These are phyloP conservation scores for Musa schizocarpa DNA, from an alignment of 176 grass and related monocot genomes.

Conservation along the genomic window DNA sequence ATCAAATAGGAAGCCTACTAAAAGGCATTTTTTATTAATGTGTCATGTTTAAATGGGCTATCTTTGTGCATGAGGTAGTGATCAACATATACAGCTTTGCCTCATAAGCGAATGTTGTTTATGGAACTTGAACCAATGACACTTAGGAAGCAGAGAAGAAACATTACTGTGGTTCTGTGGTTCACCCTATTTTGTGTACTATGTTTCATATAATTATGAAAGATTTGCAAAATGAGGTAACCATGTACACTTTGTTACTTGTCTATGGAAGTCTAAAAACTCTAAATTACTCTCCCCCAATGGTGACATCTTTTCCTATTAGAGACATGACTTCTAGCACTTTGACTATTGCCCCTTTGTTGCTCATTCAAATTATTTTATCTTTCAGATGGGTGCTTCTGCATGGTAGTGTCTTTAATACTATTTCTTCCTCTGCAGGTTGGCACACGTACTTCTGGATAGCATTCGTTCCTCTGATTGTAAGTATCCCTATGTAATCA, in stretches of 20 bases:
- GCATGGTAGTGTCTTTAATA: neutral
- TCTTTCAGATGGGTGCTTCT: neutral
- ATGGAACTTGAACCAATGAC: too few relatives aligned
- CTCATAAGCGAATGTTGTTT: too few relatives aligned
- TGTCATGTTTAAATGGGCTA: neutral
- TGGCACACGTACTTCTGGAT: slow-evolving; percentile 98
- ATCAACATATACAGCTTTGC: neutral
- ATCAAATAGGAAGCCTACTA: neutral
- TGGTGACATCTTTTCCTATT: neutral
- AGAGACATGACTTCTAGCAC: neutral
- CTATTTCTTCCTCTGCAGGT: slow-evolving; percentile 31
- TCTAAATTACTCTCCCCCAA: too few relatives aligned
- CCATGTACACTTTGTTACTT: too few relatives aligned
- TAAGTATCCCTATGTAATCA: slow-evolving; percentile 29
- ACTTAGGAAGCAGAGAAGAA: too few relatives aligned
- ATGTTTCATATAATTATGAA: too few relatives aligned
- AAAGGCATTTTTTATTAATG: neutral
- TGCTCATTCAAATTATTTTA: too few relatives aligned
- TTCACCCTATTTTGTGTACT: too few relatives aligned
- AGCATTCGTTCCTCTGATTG: slow-evolving; percentile 69
- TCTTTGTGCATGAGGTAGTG: neutral
- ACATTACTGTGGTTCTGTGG: too few relatives aligned
- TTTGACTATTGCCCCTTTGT: neutral
- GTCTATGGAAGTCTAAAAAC: too few relatives aligned
- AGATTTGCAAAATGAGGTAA: too few relatives aligned